phyloP scores from a whole-genome alignment of 768 basidiomycete species.

The Termitomyces sp. region DNA sequence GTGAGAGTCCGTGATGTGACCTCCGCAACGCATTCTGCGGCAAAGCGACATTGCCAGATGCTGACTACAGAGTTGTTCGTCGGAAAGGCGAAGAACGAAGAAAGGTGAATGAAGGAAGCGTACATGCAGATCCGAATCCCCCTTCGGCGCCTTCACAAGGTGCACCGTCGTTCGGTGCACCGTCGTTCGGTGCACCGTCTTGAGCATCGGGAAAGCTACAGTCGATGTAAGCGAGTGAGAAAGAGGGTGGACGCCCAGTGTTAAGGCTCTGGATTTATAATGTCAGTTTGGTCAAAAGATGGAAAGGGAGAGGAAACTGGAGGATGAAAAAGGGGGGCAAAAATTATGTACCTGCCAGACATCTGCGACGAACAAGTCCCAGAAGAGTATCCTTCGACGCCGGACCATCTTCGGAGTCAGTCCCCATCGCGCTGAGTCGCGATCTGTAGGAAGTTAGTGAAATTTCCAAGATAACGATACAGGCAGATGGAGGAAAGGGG shows the following conservation, averaged over 20 bases:
- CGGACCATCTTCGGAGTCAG: conserved; percentile 59
- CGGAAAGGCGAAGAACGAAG: neutral
- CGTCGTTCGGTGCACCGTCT: conserved; percentile 17
- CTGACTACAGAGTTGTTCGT: conserved; percentile 34
- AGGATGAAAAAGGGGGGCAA: neutral
- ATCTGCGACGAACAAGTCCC: conserved; percentile 74
- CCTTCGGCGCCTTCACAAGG: conserved; percentile 21
- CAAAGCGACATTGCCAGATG: conserved; percentile 60
- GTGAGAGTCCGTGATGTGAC: conserved; percentile 58
- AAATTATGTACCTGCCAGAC: conserved; percentile 50
- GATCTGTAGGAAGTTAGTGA: conserved; percentile 33
- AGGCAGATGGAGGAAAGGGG: neutral
- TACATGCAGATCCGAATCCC: conserved; percentile 28
- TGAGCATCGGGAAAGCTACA: conserved; percentile 51
- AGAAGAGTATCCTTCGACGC: conserved; percentile 64
- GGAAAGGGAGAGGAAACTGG: neutral
- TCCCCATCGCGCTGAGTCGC: conserved; percentile 62
- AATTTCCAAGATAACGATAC: too few relatives aligned
- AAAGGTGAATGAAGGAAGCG: conserved; percentile 6
- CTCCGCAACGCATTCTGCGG: conserved; percentile 59
- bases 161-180: conserved; percentile 15
- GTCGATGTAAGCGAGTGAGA: conserved; percentile 62
- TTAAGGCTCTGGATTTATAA: conserved; percentile 49
- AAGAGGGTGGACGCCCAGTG: conserved; percentile 67
- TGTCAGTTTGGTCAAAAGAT: neutral